These are phyloP conservation scores for Lathyrus oleraceus DNA, from an alignment of 306 rosid species.

Conservation along the genomic window DNA sequence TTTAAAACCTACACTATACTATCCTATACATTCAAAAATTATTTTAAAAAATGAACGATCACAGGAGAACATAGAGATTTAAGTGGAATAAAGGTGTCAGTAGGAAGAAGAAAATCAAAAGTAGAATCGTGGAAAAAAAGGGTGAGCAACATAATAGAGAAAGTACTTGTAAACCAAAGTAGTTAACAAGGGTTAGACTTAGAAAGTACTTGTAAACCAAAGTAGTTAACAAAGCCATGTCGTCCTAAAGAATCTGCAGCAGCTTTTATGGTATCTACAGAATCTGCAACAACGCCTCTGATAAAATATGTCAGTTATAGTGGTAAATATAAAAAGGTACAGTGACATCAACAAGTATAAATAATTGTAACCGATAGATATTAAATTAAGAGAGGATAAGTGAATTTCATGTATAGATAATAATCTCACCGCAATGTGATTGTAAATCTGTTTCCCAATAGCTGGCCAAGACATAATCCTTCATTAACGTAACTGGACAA, in stretches of 20 bases:
- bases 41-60: too few species aligned
- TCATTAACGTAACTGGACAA: conserved; percentile 73
- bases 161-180: conserved; percentile 92
- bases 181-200: conserved; percentile 59
- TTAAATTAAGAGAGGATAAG: conserved; percentile 20
- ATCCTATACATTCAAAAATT: too few species aligned
- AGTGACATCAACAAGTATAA: conserved; percentile 20
- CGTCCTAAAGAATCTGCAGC: conserved; percentile 80
- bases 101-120: too few species aligned
- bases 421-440: conserved; percentile 73
- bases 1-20: too few species aligned
- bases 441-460: conserved; percentile 83
- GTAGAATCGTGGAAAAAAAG: too few species aligned
- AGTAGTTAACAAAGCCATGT: conserved; percentile 90
- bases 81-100: too few species aligned
- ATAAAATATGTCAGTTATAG: conserved; percentile 40
- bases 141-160: neutral
- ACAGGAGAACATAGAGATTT: too few species aligned
- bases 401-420: conserved; percentile 31
- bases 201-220: conserved; percentile 86
- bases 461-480: conserved; percentile 95
- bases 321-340: conserved; percentile 26
- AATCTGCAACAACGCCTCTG: conserved; percentile 96
- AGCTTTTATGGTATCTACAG: conserved; percentile 78
- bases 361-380: neutral